Percentiles rank a stretch among this genome's conserved stretches.
Conservation (phyloP, 1,284 basidiomycete species). For the Psilocybe mexicana region DNA sequence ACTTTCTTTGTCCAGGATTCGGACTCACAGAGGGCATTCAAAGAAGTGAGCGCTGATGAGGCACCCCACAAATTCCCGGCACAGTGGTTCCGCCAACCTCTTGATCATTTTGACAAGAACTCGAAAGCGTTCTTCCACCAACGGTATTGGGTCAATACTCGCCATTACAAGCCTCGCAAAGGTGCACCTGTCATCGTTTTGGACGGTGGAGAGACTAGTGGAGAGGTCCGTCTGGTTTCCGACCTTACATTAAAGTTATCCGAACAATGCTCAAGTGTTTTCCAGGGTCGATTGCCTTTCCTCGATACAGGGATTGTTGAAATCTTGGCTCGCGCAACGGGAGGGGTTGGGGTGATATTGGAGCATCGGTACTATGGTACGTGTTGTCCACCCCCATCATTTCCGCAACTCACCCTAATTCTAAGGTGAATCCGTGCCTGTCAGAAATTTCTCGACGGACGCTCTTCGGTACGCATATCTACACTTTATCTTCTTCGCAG, state of each 20-base stretch:
- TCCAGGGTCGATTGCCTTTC: conserved; percentile 61
- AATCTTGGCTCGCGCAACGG: conserved; percentile 80
- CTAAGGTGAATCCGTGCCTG: conserved; percentile 79
- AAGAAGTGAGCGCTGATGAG: background rate
- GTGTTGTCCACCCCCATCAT: conserved; percentile 7
- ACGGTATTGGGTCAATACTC: conserved; percentile 88
- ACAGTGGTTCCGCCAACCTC: conserved; percentile 79
- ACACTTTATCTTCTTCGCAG: too few relatives aligned
- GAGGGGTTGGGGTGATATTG: conserved; percentile 85
- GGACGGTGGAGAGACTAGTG: conserved; percentile 85
- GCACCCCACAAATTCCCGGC: conserved; percentile 40
- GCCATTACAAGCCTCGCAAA: conserved; percentile 72
- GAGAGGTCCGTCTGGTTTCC: conserved; percentile 41
- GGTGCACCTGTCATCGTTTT: conserved; percentile 80
- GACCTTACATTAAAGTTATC: background rate
- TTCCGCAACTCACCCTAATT: background rate
- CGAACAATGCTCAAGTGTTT: background rate
- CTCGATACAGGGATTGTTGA: conserved; percentile 85
- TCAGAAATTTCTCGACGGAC: conserved; percentile 78
- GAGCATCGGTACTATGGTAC: conserved; percentile 88
- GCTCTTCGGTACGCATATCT: conserved; percentile 52
- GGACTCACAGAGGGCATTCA: conserved; percentile 23
- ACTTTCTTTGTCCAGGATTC: conserved; percentile 23
- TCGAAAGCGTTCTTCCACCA: conserved; percentile 62
- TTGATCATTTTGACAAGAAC: conserved; percentile 72